Conservation (phyloP, 306 rosid genomes). For the Oxytropis ochrocephala region DNA sequence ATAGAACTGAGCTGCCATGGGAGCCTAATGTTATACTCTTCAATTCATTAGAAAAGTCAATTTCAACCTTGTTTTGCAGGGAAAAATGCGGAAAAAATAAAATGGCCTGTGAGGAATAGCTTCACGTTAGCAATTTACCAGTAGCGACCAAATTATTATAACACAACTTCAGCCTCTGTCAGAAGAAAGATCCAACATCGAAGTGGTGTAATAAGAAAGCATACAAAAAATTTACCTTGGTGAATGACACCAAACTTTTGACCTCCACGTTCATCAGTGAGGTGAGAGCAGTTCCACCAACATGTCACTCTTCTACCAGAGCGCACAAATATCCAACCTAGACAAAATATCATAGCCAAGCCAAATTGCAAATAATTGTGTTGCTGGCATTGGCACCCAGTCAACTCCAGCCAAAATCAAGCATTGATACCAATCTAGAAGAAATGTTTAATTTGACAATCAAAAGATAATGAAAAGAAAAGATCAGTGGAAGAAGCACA, state of each 20-base stretch:
- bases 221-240: too few species aligned
- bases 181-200: too few species aligned
- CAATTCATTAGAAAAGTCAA: too few species aligned
- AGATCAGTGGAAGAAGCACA: constrained; percentile 25
- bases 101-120: too few species aligned
- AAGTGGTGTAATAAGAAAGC: too few species aligned
- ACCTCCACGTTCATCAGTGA: constrained; percentile 87
- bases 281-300: constrained; percentile 88
- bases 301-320: constrained; percentile 91
- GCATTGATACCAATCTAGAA: constrained; percentile 4
- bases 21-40: too few species aligned
- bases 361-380: neutral
- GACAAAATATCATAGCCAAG: constrained; percentile 18
- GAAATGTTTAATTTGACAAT: constrained; percentile 19
- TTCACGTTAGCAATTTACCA: too few species aligned
- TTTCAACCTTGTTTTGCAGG: too few species aligned
- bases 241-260: too few species aligned
- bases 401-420: constrained; percentile 10
- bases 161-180: too few species aligned
- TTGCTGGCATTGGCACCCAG: neutral
- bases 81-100: too few species aligned
- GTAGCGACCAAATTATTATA: too few species aligned
- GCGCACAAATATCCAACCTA: constrained; percentile 89
- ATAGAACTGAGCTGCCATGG: constrained; percentile 60
- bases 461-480: neutral